Evolutionary conservation across 2,329 filamentous ascomycete species (phyloP).

Genomic region (Cladosporium sp.): DNA sequence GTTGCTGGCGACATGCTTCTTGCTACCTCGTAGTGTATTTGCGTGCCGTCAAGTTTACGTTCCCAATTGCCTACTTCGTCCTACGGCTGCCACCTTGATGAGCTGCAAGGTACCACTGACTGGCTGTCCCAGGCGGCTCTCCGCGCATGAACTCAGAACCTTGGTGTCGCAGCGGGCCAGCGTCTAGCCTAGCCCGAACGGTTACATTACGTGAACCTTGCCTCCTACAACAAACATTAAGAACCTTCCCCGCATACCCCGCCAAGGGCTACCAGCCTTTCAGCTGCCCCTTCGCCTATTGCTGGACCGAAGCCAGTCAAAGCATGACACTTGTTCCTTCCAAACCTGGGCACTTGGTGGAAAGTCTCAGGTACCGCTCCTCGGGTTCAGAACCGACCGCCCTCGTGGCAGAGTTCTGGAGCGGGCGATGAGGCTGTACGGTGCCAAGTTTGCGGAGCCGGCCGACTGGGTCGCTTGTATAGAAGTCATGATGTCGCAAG

Average conservation of each 20-base stretch:
- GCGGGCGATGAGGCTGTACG: slow-evolving; percentile 1
- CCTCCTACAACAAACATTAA: not conserved
- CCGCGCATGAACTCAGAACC: slow-evolving; percentile 3
- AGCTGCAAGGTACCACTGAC: slow-evolving; percentile 9
- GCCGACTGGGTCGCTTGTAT: not conserved
- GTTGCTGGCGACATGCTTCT: not conserved
- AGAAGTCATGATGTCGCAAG: slow-evolving; percentile 6
- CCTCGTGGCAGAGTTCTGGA: slow-evolving; percentile 12
- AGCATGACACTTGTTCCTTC: slow-evolving; percentile 1
- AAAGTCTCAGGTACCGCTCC: not conserved
- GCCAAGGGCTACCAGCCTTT: not conserved
- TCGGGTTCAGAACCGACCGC: not conserved
- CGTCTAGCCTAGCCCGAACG: slow-evolving; percentile 3
- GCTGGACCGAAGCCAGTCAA: not conserved
- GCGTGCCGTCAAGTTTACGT: not conserved
- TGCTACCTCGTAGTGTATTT: not conserved
- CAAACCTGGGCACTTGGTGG: not conserved
- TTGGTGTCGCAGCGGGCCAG: not conserved
- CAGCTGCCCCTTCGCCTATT: not conserved
- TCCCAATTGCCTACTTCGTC: not conserved
- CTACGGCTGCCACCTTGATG: not conserved
- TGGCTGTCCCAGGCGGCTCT: not conserved
- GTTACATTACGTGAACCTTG: slow-evolving; percentile 6
- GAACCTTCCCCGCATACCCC: slow-evolving; percentile 8
- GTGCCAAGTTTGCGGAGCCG: slow-evolving; percentile 10